Percentiles rank a stretch among this genome's conserved stretches.
phyloP scores from a whole-genome alignment of 768 basidiomycete genomes.

The Phylloporus scabripes region DNA sequence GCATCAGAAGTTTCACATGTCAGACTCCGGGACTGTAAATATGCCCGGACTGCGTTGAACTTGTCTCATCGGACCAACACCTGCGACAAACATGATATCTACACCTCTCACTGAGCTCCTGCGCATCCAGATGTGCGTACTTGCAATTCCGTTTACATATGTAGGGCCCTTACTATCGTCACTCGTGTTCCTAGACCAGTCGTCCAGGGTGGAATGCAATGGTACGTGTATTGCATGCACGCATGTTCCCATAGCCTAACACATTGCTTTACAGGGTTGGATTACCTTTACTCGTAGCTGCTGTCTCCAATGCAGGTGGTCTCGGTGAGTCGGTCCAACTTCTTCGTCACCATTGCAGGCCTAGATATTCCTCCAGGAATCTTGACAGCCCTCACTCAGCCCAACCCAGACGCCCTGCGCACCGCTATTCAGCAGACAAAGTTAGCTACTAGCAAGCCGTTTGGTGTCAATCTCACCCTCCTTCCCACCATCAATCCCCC shows the following conservation, averaged over 20 bases:
- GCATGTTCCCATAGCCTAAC: neutral
- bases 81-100: constrained; percentile 25
- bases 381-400: constrained; percentile 85
- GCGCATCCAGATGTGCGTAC: constrained; percentile 57
- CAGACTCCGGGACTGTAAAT: too few species aligned
- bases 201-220: constrained; percentile 91
- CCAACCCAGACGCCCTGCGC: constrained; percentile 75
- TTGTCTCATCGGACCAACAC: too few species aligned
- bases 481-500: constrained; percentile 87
- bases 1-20: neutral
- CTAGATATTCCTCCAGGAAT: constrained; percentile 44
- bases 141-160: neutral
- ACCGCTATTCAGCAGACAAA: constrained; percentile 74
- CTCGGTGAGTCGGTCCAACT: constrained; percentile 43
- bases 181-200: constrained; percentile 48
- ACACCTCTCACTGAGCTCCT: constrained; percentile 63
- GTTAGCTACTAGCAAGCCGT: constrained; percentile 62
- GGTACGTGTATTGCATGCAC: constrained; percentile 36
- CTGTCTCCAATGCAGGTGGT: constrained; percentile 79
- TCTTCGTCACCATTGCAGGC: neutral
- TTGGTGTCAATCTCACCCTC: constrained; percentile 85
- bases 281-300: constrained; percentile 64
- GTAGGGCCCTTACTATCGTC: neutral
- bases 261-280: constrained; percentile 58
- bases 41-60: too few species aligned